These are phyloP conservation scores for Auriscalpium orientale DNA, from an alignment of 768 basidiomycete genomes.

Conservation along the genomic window DNA sequence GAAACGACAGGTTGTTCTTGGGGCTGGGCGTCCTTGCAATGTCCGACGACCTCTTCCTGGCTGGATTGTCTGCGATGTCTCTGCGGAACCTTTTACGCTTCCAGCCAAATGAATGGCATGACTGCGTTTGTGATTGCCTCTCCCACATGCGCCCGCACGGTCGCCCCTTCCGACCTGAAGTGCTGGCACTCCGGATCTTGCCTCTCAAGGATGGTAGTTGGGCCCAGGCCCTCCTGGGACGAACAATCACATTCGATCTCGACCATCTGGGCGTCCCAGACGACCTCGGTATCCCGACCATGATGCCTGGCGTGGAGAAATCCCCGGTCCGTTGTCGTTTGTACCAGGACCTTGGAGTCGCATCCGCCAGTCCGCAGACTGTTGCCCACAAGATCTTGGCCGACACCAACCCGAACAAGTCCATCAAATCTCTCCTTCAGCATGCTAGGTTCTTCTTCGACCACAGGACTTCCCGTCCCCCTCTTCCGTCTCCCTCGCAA, in stretches of 20 bases:
- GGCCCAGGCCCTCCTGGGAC: background rate
- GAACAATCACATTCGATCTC: slow-evolving; percentile 2
- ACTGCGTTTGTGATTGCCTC: background rate
- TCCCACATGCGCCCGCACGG: background rate
- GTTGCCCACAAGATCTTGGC: slow-evolving; percentile 10
- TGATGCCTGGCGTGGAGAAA: background rate
- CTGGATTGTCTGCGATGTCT: slow-evolving; percentile 3
- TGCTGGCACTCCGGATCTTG: slow-evolving; percentile 4
- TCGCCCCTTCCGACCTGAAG: background rate
- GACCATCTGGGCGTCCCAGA: slow-evolving; percentile 2
- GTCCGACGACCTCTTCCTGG: slow-evolving; percentile 5
- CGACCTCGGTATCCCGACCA: slow-evolving; percentile 9
- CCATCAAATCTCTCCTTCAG: background rate
- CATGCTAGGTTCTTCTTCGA: slow-evolving; percentile 14
- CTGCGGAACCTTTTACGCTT: background rate
- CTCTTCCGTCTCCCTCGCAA: slow-evolving; percentile 1
- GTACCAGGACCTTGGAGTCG: slow-evolving; percentile 5
- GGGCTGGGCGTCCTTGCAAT: slow-evolving; percentile 11
- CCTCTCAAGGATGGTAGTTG: slow-evolving; percentile 6
- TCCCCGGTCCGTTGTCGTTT: slow-evolving; percentile 6
- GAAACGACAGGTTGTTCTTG: background rate
- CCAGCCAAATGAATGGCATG: slow-evolving; percentile 6
- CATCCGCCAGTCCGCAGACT: background rate
- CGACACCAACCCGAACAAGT: background rate
- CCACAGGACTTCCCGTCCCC: background rate